phyloP scores from a whole-genome alignment of 495 filamentous ascomycete species.

The Jackrogersella multiformis region DNA sequence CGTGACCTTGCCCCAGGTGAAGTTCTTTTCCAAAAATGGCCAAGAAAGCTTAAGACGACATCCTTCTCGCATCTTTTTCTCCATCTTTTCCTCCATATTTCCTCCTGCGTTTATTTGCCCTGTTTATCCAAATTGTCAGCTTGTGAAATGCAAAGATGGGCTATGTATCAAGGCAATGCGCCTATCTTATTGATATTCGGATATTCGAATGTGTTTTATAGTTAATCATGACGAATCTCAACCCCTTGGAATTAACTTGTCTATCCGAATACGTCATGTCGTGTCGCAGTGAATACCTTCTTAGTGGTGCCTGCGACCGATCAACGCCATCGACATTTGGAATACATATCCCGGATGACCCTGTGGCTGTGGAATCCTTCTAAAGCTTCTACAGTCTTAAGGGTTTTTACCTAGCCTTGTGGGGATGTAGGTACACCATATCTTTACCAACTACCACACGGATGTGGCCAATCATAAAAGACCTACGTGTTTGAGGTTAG shows the following conservation, averaged over 20 bases:
- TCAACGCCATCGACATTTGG: neutral
- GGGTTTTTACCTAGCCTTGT: neutral
- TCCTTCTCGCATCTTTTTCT: too few species aligned
- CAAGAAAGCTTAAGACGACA: constrained; percentile 35
- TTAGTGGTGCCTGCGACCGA: too few species aligned
- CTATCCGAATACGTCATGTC: constrained; percentile 1
- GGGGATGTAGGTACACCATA: neutral
- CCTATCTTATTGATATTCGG: neutral
- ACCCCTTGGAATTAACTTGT: too few species aligned
- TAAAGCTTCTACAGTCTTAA: constrained; percentile 19
- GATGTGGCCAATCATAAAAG: neutral
- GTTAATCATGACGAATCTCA: too few species aligned
- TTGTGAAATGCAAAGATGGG: neutral
- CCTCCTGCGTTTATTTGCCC: too few species aligned
- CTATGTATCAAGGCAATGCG: neutral
- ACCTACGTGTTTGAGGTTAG: neutral
- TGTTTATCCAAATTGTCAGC: neutral
- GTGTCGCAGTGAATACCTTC: neutral
- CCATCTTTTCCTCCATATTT: too few species aligned
- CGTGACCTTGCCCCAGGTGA: neutral
- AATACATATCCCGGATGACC: neutral
- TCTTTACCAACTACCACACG: neutral
- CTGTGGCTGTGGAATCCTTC: constrained; percentile 20
- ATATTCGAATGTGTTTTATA: neutral
- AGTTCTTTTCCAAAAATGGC: neutral